These are phyloP conservation scores for Colletotrichum cordylinicola DNA, from an alignment of 2,329 filamentous ascomycete species.

Conservation along the genomic window DNA sequence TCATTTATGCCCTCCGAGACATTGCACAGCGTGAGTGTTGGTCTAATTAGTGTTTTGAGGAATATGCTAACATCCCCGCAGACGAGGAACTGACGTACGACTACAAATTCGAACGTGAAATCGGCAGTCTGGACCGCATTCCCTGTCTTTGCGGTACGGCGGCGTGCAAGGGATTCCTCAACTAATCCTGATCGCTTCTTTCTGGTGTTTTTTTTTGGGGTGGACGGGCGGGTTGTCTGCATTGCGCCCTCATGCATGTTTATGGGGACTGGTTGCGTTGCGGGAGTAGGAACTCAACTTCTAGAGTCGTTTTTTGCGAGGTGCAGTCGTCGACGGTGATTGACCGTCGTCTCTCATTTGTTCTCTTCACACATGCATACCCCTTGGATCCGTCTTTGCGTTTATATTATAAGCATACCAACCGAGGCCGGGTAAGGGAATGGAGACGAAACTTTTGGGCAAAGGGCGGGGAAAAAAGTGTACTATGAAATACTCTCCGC, in stretches of 20 bases:
- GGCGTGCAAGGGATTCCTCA: constrained; percentile 98
- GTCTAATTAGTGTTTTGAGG: neutral
- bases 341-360: constrained; percentile 10
- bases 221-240: constrained; percentile 6
- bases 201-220: constrained; percentile 12
- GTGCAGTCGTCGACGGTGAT: neutral
- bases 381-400: constrained; percentile 22
- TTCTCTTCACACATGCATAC: constrained; percentile 20
- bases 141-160: constrained; percentile 96
- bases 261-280: neutral
- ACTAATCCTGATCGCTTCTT: constrained; percentile 56
- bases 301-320: neutral
- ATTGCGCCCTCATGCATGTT: constrained; percentile 1
- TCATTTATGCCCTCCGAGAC: constrained; percentile 96
- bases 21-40: constrained; percentile 85
- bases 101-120: constrained; percentile 99
- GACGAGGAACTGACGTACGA: constrained; percentile 99
- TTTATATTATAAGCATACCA: constrained; percentile 22
- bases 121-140: constrained; percentile 92
- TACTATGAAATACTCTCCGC: constrained; percentile 9
- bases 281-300: constrained; percentile 14
- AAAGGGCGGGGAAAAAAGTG: constrained; percentile 16
- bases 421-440: constrained; percentile 6
- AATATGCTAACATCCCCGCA: constrained; percentile 46
- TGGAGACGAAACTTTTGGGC: constrained; percentile 4